phyloP scores from a whole-genome alignment of 148 eudicot genomes.

The Salicornia ramosissima region DNA sequence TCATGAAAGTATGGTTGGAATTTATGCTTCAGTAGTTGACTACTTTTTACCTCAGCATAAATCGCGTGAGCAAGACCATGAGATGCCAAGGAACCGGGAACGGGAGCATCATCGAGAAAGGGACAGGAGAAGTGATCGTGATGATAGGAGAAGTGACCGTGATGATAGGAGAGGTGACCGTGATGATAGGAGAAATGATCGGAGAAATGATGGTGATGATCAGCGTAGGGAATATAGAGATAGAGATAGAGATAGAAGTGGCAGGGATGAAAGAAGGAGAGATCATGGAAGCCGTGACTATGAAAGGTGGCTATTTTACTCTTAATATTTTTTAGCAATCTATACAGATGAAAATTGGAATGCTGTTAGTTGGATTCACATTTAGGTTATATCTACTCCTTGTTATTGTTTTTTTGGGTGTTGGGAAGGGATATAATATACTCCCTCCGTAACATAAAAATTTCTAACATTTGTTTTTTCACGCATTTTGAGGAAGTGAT shows the following conservation, averaged over 20 bases:
- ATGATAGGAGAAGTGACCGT: too few relatives aligned
- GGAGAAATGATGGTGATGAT: constrained; percentile 30
- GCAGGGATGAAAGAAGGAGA: constrained; percentile 53
- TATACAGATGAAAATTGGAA: background rate
- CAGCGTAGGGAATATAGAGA: constrained; percentile 41
- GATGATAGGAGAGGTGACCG: too few relatives aligned
- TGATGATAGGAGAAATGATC: constrained; percentile 30
- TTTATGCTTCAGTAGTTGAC: background rate
- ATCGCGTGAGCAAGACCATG: constrained; percentile 39
- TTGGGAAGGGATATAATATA: background rate
- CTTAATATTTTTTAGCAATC: background rate
- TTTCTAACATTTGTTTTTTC: too few relatives aligned
- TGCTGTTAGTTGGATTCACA: background rate
- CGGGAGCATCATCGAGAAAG: constrained; percentile 31
- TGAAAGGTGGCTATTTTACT: constrained; percentile 43
- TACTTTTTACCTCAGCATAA: constrained; percentile 34
- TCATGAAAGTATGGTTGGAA: background rate
- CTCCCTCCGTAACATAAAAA: too few relatives aligned
- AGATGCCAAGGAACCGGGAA: constrained; percentile 43
- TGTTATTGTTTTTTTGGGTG: background rate
- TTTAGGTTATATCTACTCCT: background rate
- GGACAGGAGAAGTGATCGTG: background rate
- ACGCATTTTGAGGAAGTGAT: too few relatives aligned
- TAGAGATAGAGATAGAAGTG: constrained; percentile 43
- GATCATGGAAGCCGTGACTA: constrained; percentile 35